Percentiles rank a stretch among this genome's conserved stretches.
Conservation (phyloP, 495 filamentous ascomycete species). For the Aspergillus avenaceus region DNA sequence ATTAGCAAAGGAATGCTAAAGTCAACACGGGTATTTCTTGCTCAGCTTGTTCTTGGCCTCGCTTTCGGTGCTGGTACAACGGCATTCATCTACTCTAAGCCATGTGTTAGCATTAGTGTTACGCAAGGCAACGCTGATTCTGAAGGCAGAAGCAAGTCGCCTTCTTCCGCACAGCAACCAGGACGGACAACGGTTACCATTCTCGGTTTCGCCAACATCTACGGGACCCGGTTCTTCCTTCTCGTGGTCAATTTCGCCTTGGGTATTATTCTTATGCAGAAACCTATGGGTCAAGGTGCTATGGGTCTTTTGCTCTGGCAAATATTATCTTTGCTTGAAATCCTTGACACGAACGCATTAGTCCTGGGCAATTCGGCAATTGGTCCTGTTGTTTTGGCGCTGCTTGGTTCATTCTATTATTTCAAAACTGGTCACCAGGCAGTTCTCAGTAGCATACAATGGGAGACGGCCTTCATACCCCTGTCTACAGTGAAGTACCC, state of each 20-base stretch:
- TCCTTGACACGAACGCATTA: slow-evolving; percentile 74
- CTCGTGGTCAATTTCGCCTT: slow-evolving; percentile 73
- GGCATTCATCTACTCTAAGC: slow-evolving; percentile 70
- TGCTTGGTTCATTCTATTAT: slow-evolving; percentile 87
- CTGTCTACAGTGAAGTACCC: slow-evolving; percentile 80
- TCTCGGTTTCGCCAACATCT: slow-evolving; percentile 84
- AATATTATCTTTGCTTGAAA: slow-evolving; percentile 81
- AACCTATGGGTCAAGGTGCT: slow-evolving; percentile 89
- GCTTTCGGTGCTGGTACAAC: slow-evolving; percentile 64
- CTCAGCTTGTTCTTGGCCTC: slow-evolving; percentile 67
- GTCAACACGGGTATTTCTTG: slow-evolving; percentile 66
- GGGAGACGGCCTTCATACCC: slow-evolving; percentile 95
- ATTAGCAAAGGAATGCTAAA: slow-evolving; percentile 62
- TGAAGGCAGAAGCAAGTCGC: slow-evolving; percentile 20
- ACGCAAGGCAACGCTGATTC: slow-evolving; percentile 22
- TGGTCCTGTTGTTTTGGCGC: slow-evolving; percentile 76
- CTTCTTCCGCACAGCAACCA: slow-evolving; percentile 31
- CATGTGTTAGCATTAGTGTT: slow-evolving; percentile 60
- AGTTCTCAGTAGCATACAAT: slow-evolving; percentile 82
- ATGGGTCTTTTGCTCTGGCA: slow-evolving; percentile 77
- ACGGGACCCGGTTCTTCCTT: slow-evolving; percentile 87
- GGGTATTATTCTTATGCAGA: slow-evolving; percentile 75
- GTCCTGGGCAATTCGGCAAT: slow-evolving; percentile 59
- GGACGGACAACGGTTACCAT: slow-evolving; percentile 64
- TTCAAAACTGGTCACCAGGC: slow-evolving; percentile 99